Base-by-base conservation (phyloP, 495 filamentous ascomycete genomes). In the Alectoria sarmentosa region DNA sequence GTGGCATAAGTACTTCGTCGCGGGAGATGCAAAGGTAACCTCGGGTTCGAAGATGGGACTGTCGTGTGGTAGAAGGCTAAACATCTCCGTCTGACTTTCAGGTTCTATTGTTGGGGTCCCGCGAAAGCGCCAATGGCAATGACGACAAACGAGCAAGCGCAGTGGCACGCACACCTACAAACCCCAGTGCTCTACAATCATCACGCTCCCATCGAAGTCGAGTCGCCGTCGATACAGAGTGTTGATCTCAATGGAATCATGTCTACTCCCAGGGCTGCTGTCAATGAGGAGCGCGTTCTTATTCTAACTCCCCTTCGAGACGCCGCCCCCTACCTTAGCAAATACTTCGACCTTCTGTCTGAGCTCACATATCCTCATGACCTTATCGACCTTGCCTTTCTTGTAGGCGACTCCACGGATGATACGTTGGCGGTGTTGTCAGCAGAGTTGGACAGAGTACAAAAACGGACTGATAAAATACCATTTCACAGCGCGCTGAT, bases 91-190 rank as follows among this genome's bases (percentile, higher is more conserved):
- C 32, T 61, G 52, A 34, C 52, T 41, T 61, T 48, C 73, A 97
- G 95, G 76, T 98, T 96, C 75, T 96, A 96, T 77, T 98, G 94
- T 80, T 98, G 89, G 81, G 94, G 94, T 17, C 92, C 94, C 13
- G 82, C 88, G 15, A 96, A 92, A 78, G 81, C 94, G 17, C 94
- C 94, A 57, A 95, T 95, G 88, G 85, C 92, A 48, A 96, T 98
- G 90, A 83, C 86, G 39, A 77, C 88, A 32, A 96, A 96, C 70
- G 94, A 98, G 72, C 88, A 95, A 76, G 85, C 84, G 56, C 83
- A 88, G 65, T 98, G 94, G 94, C 87, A 89, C 66, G 84, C 86
- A 62, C 92, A 96, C 73, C 77, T 91, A 60, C 86, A 91, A 66
- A 98, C 94, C 13, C 94, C 94, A 44, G 90, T 98, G 64, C 83